Conservation (phyloP, 148 eudicot genomes). For the Vaccinium corymbosum region DNA sequence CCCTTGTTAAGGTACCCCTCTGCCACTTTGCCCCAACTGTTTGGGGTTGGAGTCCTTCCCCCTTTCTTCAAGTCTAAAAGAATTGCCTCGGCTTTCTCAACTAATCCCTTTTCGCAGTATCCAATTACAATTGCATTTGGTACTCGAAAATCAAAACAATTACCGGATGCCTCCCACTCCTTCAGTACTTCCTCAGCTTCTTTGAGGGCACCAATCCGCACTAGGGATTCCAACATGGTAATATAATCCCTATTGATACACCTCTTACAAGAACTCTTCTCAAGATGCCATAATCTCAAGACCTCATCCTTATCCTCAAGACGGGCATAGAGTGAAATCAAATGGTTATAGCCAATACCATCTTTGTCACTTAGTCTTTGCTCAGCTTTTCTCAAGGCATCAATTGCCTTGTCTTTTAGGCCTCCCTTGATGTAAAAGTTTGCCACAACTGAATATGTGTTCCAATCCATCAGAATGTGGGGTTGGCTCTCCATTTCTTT, state of each 20-base stretch:
- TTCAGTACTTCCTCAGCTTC: constrained; percentile 62
- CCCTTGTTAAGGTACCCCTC: constrained; percentile 49
- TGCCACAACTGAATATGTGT: constrained; percentile 76
- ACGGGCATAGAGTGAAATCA: constrained; percentile 69
- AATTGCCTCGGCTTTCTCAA: constrained; percentile 64
- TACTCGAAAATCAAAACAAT: constrained; percentile 66
- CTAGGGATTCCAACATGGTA: constrained; percentile 55
- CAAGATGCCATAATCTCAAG: constrained; percentile 75
- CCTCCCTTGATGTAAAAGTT: constrained; percentile 58
- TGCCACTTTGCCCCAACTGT: constrained; percentile 58
- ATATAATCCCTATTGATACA: constrained; percentile 72
- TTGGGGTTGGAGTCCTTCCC: constrained; percentile 39
- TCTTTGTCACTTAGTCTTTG: constrained; percentile 56
- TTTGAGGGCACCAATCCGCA: constrained; percentile 56
- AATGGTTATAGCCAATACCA: constrained; percentile 58
- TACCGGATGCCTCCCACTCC: constrained; percentile 78
- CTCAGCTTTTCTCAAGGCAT: constrained; percentile 64
- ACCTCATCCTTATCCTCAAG: constrained; percentile 58
- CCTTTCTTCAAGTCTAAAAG: constrained; percentile 40
- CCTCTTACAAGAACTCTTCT: constrained; percentile 58
- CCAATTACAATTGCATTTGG: constrained; percentile 45
- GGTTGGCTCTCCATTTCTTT: constrained; percentile 77
- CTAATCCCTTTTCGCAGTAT: constrained; percentile 39
- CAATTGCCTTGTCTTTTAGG: constrained; percentile 47
- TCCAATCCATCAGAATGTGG: constrained; percentile 77